phyloP scores from a whole-genome alignment of 1,284 basidiomycete species.

The Austropuccinia psidii region DNA sequence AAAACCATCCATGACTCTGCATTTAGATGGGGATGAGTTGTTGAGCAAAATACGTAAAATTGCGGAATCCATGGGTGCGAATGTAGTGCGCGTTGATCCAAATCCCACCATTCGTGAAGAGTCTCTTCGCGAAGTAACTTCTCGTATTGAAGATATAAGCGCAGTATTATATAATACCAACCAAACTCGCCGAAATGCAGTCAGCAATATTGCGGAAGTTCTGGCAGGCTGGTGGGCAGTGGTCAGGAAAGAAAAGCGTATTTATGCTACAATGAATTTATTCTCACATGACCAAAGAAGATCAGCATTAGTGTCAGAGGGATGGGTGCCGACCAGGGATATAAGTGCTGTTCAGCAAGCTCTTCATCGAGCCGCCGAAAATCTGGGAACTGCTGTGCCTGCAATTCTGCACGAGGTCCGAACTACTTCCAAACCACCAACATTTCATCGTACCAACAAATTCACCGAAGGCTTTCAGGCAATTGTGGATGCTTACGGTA shows the following conservation, averaged over 20 bases:
- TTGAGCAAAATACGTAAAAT: slow-evolving; percentile 97
- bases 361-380: slow-evolving; percentile 86
- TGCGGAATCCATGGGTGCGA: slow-evolving; percentile 92
- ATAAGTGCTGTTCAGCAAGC: slow-evolving; percentile 79
- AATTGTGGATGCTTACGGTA: slow-evolving; percentile 96
- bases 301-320: slow-evolving; percentile 94
- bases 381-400: slow-evolving; percentile 82
- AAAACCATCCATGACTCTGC: too few relatives aligned
- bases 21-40: slow-evolving; percentile 67
- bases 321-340: slow-evolving; percentile 91
- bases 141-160: slow-evolving; percentile 85
- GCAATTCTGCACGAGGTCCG: slow-evolving; percentile 85
- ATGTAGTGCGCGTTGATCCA: slow-evolving; percentile 89
- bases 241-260: slow-evolving; percentile 87
- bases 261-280: slow-evolving; percentile 87
- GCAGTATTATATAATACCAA: slow-evolving; percentile 83
- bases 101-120: slow-evolving; percentile 86
- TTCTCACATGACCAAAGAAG: slow-evolving; percentile 88
- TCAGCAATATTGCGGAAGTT: slow-evolving; percentile 76
- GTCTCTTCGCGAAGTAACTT: slow-evolving; percentile 77
- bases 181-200: slow-evolving; percentile 72
- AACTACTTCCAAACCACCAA: slow-evolving; percentile 87
- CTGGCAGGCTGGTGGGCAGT: slow-evolving; percentile 88
- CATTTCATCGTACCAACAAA: slow-evolving; percentile 89
- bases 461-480: slow-evolving; percentile 97